A percentile compares a stretch with the other conserved stretches of the same genome.
These are phyloP conservation scores for Phragmites australis DNA, from an alignment of 176 grass and related monocot species.

Conservation along the genomic window DNA sequence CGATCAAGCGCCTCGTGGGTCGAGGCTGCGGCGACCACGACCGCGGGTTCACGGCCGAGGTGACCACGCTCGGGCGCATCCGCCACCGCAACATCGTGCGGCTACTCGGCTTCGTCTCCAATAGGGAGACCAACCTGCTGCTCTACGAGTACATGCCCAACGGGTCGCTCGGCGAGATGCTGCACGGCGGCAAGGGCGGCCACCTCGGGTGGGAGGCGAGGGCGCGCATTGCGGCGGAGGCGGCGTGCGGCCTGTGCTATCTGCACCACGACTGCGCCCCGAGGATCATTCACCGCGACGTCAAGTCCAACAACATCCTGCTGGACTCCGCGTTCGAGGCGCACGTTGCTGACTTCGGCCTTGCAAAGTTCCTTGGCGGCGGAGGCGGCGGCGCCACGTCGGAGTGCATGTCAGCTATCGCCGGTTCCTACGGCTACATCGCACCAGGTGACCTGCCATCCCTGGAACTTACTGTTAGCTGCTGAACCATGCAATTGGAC, in stretches of 20 bases:
- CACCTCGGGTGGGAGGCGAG: conserved; percentile 70
- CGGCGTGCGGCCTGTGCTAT: conserved; percentile 80
- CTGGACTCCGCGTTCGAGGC: conserved; percentile 85
- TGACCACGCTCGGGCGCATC: conserved; percentile 78
- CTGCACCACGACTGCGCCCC: conserved; percentile 93
- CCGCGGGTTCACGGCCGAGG: conserved; percentile 82
- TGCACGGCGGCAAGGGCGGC: conserved; percentile 72
- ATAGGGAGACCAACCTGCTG: conserved; percentile 85
- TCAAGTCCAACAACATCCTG: conserved; percentile 95
- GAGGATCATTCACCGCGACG: conserved; percentile 74
- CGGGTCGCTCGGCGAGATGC: conserved; percentile 78
- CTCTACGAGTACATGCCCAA: conserved; percentile 95
- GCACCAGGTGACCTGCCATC: conserved; percentile 60
- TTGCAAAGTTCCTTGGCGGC: conserved; percentile 79
- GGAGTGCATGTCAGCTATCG: conserved; percentile 87
- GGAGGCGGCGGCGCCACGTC: conserved; percentile 39
- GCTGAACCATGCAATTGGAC: too few species aligned
- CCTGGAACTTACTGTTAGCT: too few species aligned
- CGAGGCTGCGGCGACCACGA: conserved; percentile 60
- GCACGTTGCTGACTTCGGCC: conserved; percentile 92
- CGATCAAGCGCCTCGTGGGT: conserved; percentile 73
- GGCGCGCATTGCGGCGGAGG: conserved; percentile 64
- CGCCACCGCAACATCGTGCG: conserved; percentile 89
- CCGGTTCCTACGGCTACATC: conserved; percentile 94
- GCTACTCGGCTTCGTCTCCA: conserved; percentile 73